Evolutionary conservation across 345 rosid species (phyloP), one percentile per base, ranked within the genome.

Genomic region (Eucalyptus melliodora): DNA sequence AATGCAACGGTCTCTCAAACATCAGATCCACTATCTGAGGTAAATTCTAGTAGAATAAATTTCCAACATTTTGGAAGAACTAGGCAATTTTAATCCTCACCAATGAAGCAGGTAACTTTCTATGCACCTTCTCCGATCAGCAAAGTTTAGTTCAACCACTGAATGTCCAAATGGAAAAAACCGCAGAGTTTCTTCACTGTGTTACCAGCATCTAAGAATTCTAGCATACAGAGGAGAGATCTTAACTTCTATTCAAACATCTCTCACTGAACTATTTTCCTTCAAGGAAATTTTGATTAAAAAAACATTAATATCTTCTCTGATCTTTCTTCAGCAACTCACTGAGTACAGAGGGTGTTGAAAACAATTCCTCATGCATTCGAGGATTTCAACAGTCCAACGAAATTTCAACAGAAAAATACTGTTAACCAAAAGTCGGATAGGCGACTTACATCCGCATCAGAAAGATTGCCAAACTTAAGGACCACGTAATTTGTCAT

Each of bases 401-500:
- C 9, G 47, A 77, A 23, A 77, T 40, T 77, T 21, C 47, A 40
- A 77, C 30, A 65, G 51, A n/a, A 69, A 69, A 67, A 88, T 34
- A n/a, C 65, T 16, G 82, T 15, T 10, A 40, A 62, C 45, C 11
- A 51, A 55, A 59, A 87, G 26, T n/a, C 47, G 65, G 49, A 51
- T n/a, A 55, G 51, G 40, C 5, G 86, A 95, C 99, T 96, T 93
- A 96, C 98, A 89, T 51, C 88, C 55, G 92, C 50, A 88, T 89
- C 91, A 56, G 94, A 89, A 88, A 93, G 95, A 92, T 93, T 92
- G 60, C 99, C 98, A 80, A 97, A 97, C 93, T 91, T 95, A 42
- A 97, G 95, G 80, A 97, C 97, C 60, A 94, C 96, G 72, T 97
- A 97, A 89, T 97, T 97, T 86, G 99, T 97, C 96, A 95, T 96